Percentiles rank a stretch among this genome's conserved stretches.
Conservation (phyloP, 768 basidiomycete genomes). For the Filobasidium floriforme region DNA sequence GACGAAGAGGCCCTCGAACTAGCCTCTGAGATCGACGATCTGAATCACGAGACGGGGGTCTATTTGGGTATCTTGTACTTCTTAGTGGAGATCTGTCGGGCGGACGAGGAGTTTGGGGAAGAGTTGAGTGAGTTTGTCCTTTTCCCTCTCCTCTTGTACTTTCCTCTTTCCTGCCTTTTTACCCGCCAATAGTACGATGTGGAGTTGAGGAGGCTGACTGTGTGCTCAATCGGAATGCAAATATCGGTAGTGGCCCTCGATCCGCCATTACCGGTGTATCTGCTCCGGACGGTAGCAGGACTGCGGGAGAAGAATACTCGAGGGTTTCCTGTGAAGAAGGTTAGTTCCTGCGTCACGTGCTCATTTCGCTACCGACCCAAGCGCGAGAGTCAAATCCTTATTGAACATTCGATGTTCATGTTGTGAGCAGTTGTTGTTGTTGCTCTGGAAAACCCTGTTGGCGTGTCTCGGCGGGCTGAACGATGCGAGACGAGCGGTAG, state of each 20-base stretch:
- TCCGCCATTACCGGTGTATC: slow-evolving; percentile 83
- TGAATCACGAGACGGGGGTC: slow-evolving; percentile 56
- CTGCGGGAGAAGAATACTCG: slow-evolving; percentile 87
- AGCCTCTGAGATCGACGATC: slow-evolving; percentile 75
- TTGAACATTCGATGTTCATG: neutral
- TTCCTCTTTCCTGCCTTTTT: slow-evolving; percentile 13
- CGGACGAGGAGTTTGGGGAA: slow-evolving; percentile 88
- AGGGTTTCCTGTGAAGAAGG: slow-evolving; percentile 97
- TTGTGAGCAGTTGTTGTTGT: slow-evolving; percentile 65
- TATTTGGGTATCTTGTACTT: slow-evolving; percentile 85
- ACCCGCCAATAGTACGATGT: too few species aligned
- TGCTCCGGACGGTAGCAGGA: slow-evolving; percentile 82
- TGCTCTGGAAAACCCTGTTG: slow-evolving; percentile 89
- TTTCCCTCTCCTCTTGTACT: neutral
- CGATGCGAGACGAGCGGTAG: slow-evolving; percentile 75
- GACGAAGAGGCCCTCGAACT: slow-evolving; percentile 49
- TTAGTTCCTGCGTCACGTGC: slow-evolving; percentile 35
- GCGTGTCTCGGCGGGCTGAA: slow-evolving; percentile 88
- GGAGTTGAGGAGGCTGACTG: too few species aligned
- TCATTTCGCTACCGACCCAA: neutral
- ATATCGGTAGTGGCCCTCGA: slow-evolving; percentile 73
- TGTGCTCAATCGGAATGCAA: too few species aligned
- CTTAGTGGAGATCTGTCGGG: slow-evolving; percentile 84
- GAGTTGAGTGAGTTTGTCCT: slow-evolving; percentile 70
- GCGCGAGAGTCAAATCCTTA: neutral